Evolutionary conservation across 768 basidiomycete species (phyloP).

Genomic region (Tephrocybe sp.): DNA sequence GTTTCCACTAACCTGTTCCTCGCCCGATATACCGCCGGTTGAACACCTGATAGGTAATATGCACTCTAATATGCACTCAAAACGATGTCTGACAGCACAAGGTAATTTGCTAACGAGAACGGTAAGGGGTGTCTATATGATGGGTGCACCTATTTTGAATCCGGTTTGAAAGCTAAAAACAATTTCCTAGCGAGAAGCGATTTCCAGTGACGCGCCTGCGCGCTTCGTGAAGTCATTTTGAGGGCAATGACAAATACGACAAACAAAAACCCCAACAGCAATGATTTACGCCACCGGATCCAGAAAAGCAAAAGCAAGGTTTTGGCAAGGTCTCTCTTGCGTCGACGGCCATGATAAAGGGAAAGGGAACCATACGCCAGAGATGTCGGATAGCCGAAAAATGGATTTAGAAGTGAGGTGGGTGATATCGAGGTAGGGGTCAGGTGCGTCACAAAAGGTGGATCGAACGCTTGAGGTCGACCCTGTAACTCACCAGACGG

Average conservation of each 20-base stretch:
- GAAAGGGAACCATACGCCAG: slow-evolving; percentile 34
- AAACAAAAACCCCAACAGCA: slow-evolving; percentile 35
- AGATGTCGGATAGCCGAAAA: slow-evolving; percentile 69
- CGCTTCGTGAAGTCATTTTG: slow-evolving; percentile 25
- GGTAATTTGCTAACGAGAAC: slow-evolving; percentile 5
- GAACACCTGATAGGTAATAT: background rate
- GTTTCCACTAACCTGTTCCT: background rate
- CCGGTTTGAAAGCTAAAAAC: slow-evolving; percentile 6
- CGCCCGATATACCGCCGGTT: background rate
- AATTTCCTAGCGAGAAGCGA: slow-evolving; percentile 2
- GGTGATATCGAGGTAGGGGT: slow-evolving; percentile 36
- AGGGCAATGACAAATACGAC: slow-evolving; percentile 27
- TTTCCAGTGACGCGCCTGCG: slow-evolving; percentile 12
- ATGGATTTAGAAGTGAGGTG: slow-evolving; percentile 67
- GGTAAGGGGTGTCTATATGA: background rate
- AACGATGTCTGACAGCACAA: slow-evolving; percentile 8
- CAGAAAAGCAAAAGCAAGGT: slow-evolving; percentile 68
- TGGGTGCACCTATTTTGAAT: slow-evolving; percentile 3
- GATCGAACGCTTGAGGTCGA: slow-evolving; percentile 15
- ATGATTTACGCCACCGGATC: slow-evolving; percentile 56
- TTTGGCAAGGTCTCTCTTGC: slow-evolving; percentile 65
- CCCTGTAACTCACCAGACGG: slow-evolving; percentile 14
- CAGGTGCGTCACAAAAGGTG: slow-evolving; percentile 19
- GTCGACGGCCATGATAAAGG: slow-evolving; percentile 61
- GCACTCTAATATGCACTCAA: background rate